These are phyloP conservation scores for Tympanopsis confertula DNA, from an alignment of 2,329 filamentous ascomycete species.

Conservation along the genomic window DNA sequence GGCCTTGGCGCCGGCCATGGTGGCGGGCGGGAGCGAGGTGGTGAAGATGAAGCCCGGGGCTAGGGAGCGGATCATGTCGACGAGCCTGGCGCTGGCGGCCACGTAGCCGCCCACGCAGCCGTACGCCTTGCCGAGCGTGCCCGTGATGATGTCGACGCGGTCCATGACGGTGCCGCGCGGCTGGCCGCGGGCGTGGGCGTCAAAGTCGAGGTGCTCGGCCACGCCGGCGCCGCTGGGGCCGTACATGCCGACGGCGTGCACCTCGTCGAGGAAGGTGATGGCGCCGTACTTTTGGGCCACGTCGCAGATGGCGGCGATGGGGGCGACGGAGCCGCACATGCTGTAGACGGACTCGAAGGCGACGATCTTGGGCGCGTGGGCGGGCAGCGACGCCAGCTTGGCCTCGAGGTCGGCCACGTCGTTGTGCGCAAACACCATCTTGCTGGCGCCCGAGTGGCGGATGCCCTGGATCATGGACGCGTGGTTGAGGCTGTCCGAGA, in stretches of 20 bases:
- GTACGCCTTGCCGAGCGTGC: slow-evolving; percentile 93
- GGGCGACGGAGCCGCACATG: slow-evolving; percentile 96
- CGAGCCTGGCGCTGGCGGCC: slow-evolving; percentile 72
- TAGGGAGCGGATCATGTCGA: slow-evolving; percentile 87
- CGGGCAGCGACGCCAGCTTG: slow-evolving; percentile 78
- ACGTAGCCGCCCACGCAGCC: slow-evolving; percentile 97
- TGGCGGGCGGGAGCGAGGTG: slow-evolving; percentile 86
- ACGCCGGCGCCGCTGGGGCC: slow-evolving; percentile 91
- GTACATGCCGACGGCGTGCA: slow-evolving; percentile 98
- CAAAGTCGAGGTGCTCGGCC: slow-evolving; percentile 91
- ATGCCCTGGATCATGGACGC: slow-evolving; percentile 99
- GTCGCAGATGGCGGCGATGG: slow-evolving; percentile 91
- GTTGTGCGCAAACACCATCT: slow-evolving; percentile 98
- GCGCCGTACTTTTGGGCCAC: slow-evolving; percentile 95
- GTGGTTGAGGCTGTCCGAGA: slow-evolving; percentile 96
- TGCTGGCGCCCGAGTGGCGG: slow-evolving; percentile 89
- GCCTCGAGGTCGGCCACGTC: slow-evolving; percentile 85
- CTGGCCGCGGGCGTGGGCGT: slow-evolving; percentile 65
- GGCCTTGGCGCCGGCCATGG: slow-evolving; percentile 84
- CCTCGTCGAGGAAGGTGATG: slow-evolving; percentile 94
- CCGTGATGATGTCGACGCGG: slow-evolving; percentile 93
- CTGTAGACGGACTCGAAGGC: slow-evolving; percentile 98
- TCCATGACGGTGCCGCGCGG: slow-evolving; percentile 83
- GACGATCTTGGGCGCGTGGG: slow-evolving; percentile 88
- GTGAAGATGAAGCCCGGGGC: slow-evolving; percentile 99